Evolutionary conservation across 805 yeast species (phyloP), one percentile per base, ranked within the genome.

Genomic region (Citeromyces nyonsensis): DNA sequence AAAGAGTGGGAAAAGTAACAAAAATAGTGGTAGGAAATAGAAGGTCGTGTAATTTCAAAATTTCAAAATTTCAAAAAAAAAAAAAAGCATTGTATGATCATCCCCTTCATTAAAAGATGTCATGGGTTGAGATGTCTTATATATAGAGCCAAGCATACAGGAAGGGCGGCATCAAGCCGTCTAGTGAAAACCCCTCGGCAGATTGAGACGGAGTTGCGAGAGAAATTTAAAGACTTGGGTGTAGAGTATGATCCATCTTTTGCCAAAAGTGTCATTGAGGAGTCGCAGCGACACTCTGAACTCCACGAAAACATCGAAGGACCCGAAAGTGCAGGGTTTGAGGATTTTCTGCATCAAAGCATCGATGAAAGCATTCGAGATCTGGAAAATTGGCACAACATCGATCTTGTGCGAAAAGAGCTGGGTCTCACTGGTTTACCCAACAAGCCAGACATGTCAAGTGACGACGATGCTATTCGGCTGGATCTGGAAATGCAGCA

Each of bases 1-100:
- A 36, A 12, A 34, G 28, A 29, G 30, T 30, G 26, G 20, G 32
- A 14, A 28, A 25, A 28, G 15, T 25, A 13, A 10, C 32, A 20
- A 26, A 25, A 33, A 30, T 29, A 22, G 29, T 22, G 28, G 29
- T 22, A 22, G 26, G 28, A 10, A 20, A 32, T 11, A 14, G 24
- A n/a, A 20, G 28, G 4, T n/a, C 26, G 24, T 10, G n/a, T 26
- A 15, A 20, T 11, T 12, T 9, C 14, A 26, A 8, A 11, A 13
- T 31, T 30, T 30, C 14, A 20, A 20, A 12, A 10, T 15, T 22
- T 12, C 20, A 10, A 6, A 11, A 12, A 31, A 14, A 24, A 8
- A 10, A n/a, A 24, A 10, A 5, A 26, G 6, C 28, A 27, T 8
- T 24, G 24, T 27, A 26, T 28, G 22, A 27, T 18, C 22, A 27